phyloP scores from a whole-genome alignment of 495 filamentous ascomycete species.

The Glarea lozoyensis region DNA sequence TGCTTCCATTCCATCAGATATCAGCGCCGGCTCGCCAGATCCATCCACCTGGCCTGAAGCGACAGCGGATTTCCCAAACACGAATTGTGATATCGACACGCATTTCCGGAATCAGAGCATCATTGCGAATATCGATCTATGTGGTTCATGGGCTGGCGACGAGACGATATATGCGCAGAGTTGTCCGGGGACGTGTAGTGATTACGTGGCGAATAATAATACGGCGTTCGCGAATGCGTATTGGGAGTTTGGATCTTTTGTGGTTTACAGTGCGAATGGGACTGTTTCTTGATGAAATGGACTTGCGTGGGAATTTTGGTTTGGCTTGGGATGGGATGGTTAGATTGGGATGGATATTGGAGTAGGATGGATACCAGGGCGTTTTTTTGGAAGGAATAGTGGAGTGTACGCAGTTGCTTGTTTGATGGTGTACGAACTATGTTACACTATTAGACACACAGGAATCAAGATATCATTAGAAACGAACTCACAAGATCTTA shows the following conservation, averaged over 20 bases:
- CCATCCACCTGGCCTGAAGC: conserved; percentile 52
- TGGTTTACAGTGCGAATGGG: conserved; percentile 47
- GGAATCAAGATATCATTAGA: too few species aligned
- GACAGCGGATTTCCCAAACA: conserved; percentile 46
- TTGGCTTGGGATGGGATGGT: too few species aligned
- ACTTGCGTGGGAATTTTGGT: too few species aligned
- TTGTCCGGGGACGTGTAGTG: conserved; percentile 46
- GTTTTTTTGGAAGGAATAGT: too few species aligned
- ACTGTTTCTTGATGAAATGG: too few species aligned
- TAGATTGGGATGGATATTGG: too few species aligned
- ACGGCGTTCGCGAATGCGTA: conserved; percentile 51
- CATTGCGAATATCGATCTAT: conserved; percentile 61
- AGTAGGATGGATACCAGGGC: too few species aligned
- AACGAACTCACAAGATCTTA: too few species aligned
- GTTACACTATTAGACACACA: too few species aligned
- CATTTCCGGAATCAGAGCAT: conserved; percentile 59
- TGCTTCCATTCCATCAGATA: conserved; percentile 40
- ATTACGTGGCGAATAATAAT: conserved; percentile 55
- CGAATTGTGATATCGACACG: conserved; percentile 46
- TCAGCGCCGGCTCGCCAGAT: conserved; percentile 40
- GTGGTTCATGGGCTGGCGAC: conserved; percentile 53
- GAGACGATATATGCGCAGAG: conserved; percentile 11
- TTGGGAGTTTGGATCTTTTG: conserved; percentile 58
- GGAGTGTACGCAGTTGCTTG: too few species aligned
- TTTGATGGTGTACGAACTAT: too few species aligned